Conservation (phyloP, 352 stramenopile genomes). For the Globisporangium emineosum region DNA sequence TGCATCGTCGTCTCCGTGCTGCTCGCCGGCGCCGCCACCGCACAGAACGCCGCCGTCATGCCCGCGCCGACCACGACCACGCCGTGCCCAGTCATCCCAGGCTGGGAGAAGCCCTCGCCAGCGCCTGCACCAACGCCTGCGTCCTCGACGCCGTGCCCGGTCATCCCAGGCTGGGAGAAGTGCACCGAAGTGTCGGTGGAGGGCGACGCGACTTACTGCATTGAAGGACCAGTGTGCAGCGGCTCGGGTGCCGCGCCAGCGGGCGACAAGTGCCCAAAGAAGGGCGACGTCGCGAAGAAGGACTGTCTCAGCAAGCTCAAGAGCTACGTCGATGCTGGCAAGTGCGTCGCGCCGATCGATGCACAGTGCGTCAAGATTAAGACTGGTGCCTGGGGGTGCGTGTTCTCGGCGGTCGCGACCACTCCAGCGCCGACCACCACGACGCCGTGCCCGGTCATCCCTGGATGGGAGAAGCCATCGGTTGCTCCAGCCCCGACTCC, state of each 20-base stretch:
- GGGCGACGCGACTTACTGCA: slow-evolving; percentile 72
- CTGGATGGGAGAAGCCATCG: slow-evolving; percentile 24
- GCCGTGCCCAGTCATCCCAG: slow-evolving; percentile 1
- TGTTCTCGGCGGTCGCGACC: slow-evolving; percentile 25
- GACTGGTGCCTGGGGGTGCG: slow-evolving; percentile 71
- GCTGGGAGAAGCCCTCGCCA: slow-evolving; percentile 11
- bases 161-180: slow-evolving; percentile 15
- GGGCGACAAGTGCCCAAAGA: slow-evolving; percentile 48
- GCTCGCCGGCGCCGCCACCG: background rate
- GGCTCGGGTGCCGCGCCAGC: slow-evolving; percentile 37
- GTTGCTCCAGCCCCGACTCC: slow-evolving; percentile 23
- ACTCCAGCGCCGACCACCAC: slow-evolving; percentile 27
- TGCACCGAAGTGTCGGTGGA: slow-evolving; percentile 60
- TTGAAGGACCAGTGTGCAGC: slow-evolving; percentile 57
- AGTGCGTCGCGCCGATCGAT: slow-evolving; percentile 53
- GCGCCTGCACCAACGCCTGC: background rate
- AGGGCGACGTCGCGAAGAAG: slow-evolving; percentile 51
- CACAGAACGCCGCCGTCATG: background rate
- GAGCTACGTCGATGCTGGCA: slow-evolving; percentile 45
- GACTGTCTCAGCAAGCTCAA: slow-evolving; percentile 55
- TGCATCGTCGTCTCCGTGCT: background rate
- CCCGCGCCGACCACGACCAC: background rate
- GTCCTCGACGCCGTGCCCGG: slow-evolving; percentile 7
- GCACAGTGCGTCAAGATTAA: slow-evolving; percentile 58
- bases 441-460: slow-evolving; percentile 17